These are phyloP conservation scores for Patellifolia procumbens DNA, from an alignment of 179 eudicot species.

Conservation along the genomic window DNA sequence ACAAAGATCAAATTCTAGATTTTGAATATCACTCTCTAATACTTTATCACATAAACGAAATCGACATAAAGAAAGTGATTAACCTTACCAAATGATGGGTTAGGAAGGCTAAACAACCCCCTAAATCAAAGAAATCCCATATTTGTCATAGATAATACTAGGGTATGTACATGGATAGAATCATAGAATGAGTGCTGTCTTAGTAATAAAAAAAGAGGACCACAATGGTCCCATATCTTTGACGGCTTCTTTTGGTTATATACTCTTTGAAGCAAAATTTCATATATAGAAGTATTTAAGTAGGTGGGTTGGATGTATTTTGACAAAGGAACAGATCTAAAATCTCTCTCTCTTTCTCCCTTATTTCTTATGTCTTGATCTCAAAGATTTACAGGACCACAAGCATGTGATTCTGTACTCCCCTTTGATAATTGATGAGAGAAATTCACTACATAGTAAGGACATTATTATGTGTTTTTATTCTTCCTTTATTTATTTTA, in stretches of 20 bases:
- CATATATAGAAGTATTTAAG: not conserved
- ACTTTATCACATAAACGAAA: too few relatives aligned
- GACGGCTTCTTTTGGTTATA: conserved; percentile 27
- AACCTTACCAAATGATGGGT: too few relatives aligned
- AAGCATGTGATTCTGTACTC: conserved; percentile 39
- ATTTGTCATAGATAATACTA: too few relatives aligned
- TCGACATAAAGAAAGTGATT: too few relatives aligned
- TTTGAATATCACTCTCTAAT: too few relatives aligned
- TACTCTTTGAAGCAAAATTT: conserved; percentile 14
- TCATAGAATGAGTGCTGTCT: not conserved
- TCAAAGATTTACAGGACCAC: conserved; percentile 46
- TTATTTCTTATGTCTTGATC: conserved; percentile 35
- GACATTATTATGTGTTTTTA: conserved; percentile 25
- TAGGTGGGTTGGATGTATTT: conserved; percentile 25
- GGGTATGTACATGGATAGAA: too few relatives aligned
- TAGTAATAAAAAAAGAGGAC: conserved; percentile 9
- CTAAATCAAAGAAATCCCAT: too few relatives aligned
- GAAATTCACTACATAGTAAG: conserved; percentile 28
- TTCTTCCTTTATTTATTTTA: not conserved
- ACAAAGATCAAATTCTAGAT: too few relatives aligned
- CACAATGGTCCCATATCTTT: conserved; percentile 21
- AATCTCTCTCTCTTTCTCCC: conserved; percentile 1
- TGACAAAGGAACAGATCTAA: conserved; percentile 32
- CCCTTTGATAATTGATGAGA: conserved; percentile 35
- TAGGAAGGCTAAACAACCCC: too few relatives aligned